phyloP scores from a whole-genome alignment of 345 rosid species.

The Citrus mangshanensis region DNA sequence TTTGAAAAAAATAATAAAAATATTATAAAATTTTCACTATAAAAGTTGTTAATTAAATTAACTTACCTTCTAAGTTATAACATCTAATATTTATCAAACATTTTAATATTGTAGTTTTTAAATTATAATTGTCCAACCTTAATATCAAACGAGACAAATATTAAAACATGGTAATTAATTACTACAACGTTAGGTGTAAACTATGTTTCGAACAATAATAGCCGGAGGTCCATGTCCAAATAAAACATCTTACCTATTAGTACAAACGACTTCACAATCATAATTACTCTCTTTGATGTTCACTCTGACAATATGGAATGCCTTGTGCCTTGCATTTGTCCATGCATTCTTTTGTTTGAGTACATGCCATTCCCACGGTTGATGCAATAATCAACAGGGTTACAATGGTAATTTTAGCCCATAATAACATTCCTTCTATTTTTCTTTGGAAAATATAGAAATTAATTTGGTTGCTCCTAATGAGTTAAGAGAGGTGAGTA shows the following conservation, averaged over 20 bases:
- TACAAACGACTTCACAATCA: not conserved
- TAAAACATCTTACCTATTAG: not conserved
- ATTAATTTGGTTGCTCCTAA: too few species aligned
- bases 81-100: accelerated
- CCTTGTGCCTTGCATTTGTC: not conserved
- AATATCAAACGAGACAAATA: too few species aligned
- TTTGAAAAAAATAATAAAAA: too few species aligned
- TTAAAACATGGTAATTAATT: not conserved
- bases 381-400: not conserved
- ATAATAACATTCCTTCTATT: too few species aligned
- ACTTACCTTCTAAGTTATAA: accelerated
- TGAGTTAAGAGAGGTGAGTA: too few species aligned
- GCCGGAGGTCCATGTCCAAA: not conserved
- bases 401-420: not conserved
- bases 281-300: not conserved
- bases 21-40: too few species aligned
- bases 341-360: not conserved
- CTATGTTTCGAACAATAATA: not conserved
- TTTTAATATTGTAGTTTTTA: accelerated
- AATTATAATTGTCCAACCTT: too few species aligned
- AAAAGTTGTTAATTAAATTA: too few species aligned
- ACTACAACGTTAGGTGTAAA: not conserved
- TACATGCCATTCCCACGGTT: not conserved
- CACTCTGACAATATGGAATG: not conserved
- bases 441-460: too few species aligned